A percentile compares a stretch with the other conserved stretches of the same genome.
Conservation (phyloP, 257 asterid genomes). For the Solanum arcanum region DNA sequence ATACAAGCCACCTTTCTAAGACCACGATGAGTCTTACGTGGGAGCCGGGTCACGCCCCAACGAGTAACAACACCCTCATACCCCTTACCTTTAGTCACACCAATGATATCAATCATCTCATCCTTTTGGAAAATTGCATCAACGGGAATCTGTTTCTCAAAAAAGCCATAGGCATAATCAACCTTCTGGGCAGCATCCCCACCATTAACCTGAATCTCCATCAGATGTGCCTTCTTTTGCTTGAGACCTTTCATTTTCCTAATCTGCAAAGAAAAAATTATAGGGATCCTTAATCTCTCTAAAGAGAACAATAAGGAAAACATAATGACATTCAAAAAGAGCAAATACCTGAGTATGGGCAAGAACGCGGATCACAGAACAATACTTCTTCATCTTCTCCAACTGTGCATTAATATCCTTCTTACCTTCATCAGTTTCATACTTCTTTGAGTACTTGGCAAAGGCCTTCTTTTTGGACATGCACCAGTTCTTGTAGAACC, state of each 20-base stretch:
- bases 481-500: constrained; percentile 77
- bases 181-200: constrained; percentile 63
- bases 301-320: neutral
- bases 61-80: constrained; percentile 85
- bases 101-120: constrained; percentile 78
- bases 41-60: constrained; percentile 93
- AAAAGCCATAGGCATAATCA: constrained; percentile 62
- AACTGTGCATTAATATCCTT: constrained; percentile 47
- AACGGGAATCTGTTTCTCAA: constrained; percentile 70
- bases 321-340: neutral
- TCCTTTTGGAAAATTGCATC: constrained; percentile 87
- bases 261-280: constrained; percentile 20
- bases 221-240: constrained; percentile 79
- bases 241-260: constrained; percentile 73
- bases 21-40: constrained; percentile 84
- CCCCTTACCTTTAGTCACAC: constrained; percentile 81
- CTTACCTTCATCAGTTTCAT: constrained; percentile 51
- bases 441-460: constrained; percentile 51
- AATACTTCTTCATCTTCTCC: constrained; percentile 69
- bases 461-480: constrained; percentile 70
- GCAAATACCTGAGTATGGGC: constrained; percentile 68
- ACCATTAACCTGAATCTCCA: constrained; percentile 87
- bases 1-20: constrained; percentile 88
- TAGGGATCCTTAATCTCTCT: neutral
- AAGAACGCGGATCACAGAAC: constrained; percentile 54